Percentiles rank a stretch among this genome's conserved stretches.
These are phyloP conservation scores for Ogataea philodendri DNA, from an alignment of 805 yeast species.

Conservation along the genomic window DNA sequence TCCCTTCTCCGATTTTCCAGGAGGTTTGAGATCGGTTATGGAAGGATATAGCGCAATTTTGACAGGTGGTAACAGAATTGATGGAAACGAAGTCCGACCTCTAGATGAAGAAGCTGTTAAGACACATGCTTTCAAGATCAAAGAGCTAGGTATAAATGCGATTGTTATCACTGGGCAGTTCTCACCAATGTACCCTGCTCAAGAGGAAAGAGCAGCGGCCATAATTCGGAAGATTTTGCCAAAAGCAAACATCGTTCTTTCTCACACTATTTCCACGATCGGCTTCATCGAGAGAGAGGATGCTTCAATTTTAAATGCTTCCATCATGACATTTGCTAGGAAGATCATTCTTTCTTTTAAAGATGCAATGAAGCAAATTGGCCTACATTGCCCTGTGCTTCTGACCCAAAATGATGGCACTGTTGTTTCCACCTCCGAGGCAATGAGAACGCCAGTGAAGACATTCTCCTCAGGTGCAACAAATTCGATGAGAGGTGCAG, in stretches of 20 bases:
- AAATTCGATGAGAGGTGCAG: constrained; percentile 13
- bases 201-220: constrained; percentile 3
- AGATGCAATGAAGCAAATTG: constrained; percentile 2
- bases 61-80: constrained; percentile 6
- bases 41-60: constrained; percentile 6
- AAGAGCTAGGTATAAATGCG: constrained; percentile 3
- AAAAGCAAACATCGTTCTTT: constrained; percentile 5
- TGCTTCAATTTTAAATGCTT: constrained; percentile 9
- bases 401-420: constrained; percentile 12
- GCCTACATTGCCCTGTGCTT: constrained; percentile 6
- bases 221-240: constrained; percentile 3
- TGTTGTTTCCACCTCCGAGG: constrained; percentile 6
- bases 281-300: constrained; percentile 10
- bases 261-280: constrained; percentile 4
- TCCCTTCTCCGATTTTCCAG: constrained; percentile 10
- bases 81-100: constrained; percentile 9
- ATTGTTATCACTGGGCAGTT: constrained; percentile 7
- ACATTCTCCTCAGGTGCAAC: constrained; percentile 14
- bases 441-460: constrained; percentile 7
- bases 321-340: constrained; percentile 7
- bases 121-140: constrained; percentile 1
- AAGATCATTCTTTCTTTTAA: constrained; percentile 7
- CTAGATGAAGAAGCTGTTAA: constrained; percentile 5
- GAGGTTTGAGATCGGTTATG: constrained; percentile 3
- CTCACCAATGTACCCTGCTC: constrained; percentile 5